Percentiles rank a stretch among this genome's conserved stretches.
phyloP scores from a whole-genome alignment of 2,329 filamentous ascomycete species.

The Sporothrix curviconia region DNA sequence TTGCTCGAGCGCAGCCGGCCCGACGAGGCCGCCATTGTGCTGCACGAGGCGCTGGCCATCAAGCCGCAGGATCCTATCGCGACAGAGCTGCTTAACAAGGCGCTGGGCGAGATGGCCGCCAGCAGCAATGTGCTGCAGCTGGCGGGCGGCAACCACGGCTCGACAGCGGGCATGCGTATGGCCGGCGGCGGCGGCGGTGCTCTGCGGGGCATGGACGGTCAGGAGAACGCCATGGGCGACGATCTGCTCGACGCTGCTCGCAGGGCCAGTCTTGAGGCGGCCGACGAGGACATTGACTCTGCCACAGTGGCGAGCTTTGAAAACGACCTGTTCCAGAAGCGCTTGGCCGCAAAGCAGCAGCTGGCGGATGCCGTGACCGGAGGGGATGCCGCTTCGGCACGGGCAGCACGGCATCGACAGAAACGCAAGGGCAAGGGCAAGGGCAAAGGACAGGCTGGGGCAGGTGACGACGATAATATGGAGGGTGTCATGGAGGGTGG shows the following conservation, averaged over 20 bases:
- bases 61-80: conserved; percentile 74
- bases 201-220: conserved; percentile 3
- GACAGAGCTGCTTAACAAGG: conserved; percentile 68
- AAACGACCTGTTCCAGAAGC: conserved; percentile 40
- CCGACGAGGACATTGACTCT: conserved; percentile 14
- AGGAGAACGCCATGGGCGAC: conserved; percentile 23
- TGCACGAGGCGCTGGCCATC: conserved; percentile 79
- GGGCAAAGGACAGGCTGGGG: conserved; percentile 33
- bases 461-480: not conserved
- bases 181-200: not conserved
- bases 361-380: conserved; percentile 21
- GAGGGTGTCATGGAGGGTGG: not conserved
- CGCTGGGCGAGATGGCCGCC: conserved; percentile 54
- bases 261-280: not conserved
- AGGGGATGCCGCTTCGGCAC: conserved; percentile 9
- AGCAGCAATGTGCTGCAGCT: conserved; percentile 28
- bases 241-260: too few species aligned
- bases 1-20: conserved; percentile 68
- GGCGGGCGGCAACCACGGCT: not conserved
- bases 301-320: conserved; percentile 42
- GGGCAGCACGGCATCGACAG: conserved; percentile 22
- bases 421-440: conserved; percentile 35
- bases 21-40: conserved; percentile 69
- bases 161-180: too few species aligned
- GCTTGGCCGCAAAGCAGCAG: conserved; percentile 37